Base-by-base conservation (phyloP, 148 eudicot genomes). In the Persicaria tinctoria region DNA sequence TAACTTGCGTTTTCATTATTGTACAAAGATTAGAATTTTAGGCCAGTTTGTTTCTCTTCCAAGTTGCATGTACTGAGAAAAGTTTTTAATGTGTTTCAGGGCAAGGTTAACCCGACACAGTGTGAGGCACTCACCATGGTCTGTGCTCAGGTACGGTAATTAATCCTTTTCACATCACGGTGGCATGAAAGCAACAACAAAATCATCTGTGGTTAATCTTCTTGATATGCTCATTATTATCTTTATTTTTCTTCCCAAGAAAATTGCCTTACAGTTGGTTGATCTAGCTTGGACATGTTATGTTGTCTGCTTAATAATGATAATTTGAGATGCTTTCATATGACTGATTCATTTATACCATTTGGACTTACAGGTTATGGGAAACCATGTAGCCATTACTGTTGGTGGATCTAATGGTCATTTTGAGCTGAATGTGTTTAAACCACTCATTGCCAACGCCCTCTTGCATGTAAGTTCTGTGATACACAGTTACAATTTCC, bases 41-140 rank as follows among this genome's bases (percentile, higher is more conserved):
- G 70, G 48, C 70, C 14, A 4, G 18, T 46, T 41, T 66, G 10
- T 41, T 13, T 13, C 20, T 38, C 18, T 66, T 38, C 9, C 13
- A 5, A 44, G 48, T 41, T 66, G n/a, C 16, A 66, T 13, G 47
- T 12, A 13, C 48, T 66, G 70, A 66, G 3, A 41, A 41, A 4
- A 12, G 3, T 41, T 3, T 38, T 69, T 45, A 38, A 11, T 77
- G 13, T 70, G 8, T 81, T 80, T 51, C 85, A 95, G 98, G 97
- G 98, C 13, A 95, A 95, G 85, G 97, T 90, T 47, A 95, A 95
- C 74, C 96, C 97, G n/a, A 95, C 98, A 45, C 98, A 95, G 87
- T 95, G 98, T 74, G 98, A 95, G 78, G 98, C 98, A 77, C 87
- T 95, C 49, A 92, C 96, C n/a, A 95, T 95, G 97, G 98, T 91